Percentiles rank a stretch among this genome's conserved stretches.
phyloP scores from a whole-genome alignment of 1,139 yeast species.

The Kazachstania sp. region DNA sequence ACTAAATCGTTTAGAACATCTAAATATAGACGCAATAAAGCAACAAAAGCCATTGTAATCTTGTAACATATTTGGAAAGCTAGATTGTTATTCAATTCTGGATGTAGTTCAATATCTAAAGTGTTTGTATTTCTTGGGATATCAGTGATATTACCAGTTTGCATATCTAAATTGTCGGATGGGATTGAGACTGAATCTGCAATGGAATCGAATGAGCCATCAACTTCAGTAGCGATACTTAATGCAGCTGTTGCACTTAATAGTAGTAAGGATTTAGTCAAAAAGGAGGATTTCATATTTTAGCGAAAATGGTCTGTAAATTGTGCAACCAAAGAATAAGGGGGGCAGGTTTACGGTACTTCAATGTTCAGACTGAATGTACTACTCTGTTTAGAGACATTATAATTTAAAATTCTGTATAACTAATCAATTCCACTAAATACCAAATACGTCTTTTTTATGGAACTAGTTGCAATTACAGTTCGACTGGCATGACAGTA shows the following conservation, averaged over 20 bases:
- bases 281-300: neutral
- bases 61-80: neutral
- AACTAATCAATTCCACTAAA: too few relatives aligned
- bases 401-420: too few relatives aligned
- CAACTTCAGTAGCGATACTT: neutral
- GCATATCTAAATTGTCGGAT: neutral
- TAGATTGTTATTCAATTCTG: neutral
- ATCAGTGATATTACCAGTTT: neutral
- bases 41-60: slow-evolving; percentile 1
- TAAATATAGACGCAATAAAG: slow-evolving; percentile 1
- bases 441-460: too few relatives aligned
- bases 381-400: too few relatives aligned
- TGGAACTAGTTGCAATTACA: too few relatives aligned
- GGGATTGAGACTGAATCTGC: neutral
- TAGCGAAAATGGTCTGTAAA: neutral
- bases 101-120: neutral
- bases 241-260: neutral
- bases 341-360: too few relatives aligned
- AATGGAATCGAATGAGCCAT: neutral
- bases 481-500: too few relatives aligned
- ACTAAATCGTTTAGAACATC: neutral
- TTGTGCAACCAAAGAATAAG: too few relatives aligned
- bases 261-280: neutral
- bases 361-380: too few relatives aligned
- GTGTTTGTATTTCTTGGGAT: neutral